A percentile compares a stretch with the other conserved stretches of the same genome.
phyloP scores from a whole-genome alignment of 1,139 yeast species.

The Scheffersomyces titani region DNA sequence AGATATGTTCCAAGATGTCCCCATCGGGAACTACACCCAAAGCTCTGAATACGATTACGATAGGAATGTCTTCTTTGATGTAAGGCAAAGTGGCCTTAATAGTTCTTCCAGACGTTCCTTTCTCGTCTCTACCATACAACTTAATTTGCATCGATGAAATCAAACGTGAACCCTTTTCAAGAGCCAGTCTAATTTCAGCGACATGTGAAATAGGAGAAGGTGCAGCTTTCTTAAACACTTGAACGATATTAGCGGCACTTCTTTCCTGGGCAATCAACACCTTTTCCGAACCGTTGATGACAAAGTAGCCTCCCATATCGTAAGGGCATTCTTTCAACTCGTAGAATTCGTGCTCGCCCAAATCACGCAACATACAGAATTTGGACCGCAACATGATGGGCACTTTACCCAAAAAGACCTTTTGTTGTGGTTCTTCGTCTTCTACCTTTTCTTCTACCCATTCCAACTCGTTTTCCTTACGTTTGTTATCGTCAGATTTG shows the following conservation, averaged over 20 bases:
- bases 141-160: slow-evolving; percentile 94
- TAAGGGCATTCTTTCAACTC: slow-evolving; percentile 97
- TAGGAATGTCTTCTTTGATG: slow-evolving; percentile 94
- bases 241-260: slow-evolving; percentile 97
- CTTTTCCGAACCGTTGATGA: slow-evolving; percentile 97
- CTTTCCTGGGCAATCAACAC: slow-evolving; percentile 98
- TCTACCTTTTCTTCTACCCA: slow-evolving; percentile 61
- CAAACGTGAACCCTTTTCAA: slow-evolving; percentile 94
- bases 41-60: slow-evolving; percentile 95
- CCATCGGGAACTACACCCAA: slow-evolving; percentile 99
- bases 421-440: slow-evolving; percentile 63
- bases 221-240: slow-evolving; percentile 96
- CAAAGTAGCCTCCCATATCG: slow-evolving; percentile 99
- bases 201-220: slow-evolving; percentile 95
- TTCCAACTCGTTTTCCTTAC: slow-evolving; percentile 64
- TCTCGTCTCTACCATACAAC: slow-evolving; percentile 80
- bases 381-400: slow-evolving; percentile 98
- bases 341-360: slow-evolving; percentile 92
- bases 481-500: slow-evolving; percentile 64
- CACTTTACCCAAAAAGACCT: slow-evolving; percentile 92
- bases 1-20: slow-evolving; percentile 95
- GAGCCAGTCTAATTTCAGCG: slow-evolving; percentile 95
- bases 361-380: slow-evolving; percentile 89
- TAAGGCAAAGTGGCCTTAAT: slow-evolving; percentile 96
- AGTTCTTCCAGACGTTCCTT: slow-evolving; percentile 73